phyloP scores from a whole-genome alignment of 306 rosid species.

The Lathyrus sativus region DNA sequence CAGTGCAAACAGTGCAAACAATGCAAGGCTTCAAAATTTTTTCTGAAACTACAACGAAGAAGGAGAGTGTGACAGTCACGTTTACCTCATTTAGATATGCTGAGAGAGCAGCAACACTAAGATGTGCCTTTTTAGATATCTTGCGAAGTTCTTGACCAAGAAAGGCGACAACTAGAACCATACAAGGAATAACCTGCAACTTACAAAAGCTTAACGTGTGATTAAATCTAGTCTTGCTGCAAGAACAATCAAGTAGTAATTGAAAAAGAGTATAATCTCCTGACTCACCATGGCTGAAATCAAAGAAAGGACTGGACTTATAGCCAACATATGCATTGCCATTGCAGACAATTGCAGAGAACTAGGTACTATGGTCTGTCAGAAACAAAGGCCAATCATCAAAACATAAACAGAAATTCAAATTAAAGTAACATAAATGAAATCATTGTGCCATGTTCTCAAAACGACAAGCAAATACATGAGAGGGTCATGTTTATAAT shows the following conservation, averaged over 20 bases:
- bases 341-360: conserved; percentile 74
- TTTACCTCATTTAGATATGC: conserved; percentile 85
- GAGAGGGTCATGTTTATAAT: not conserved
- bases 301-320: conserved; percentile 75
- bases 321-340: conserved; percentile 69
- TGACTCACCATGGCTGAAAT: conserved; percentile 72
- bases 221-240: conserved; percentile 29
- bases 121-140: conserved; percentile 68
- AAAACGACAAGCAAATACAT: conserved; percentile 1
- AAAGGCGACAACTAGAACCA: conserved; percentile 61
- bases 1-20: conserved; percentile 3
- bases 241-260: conserved; percentile 19
- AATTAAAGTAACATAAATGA: conserved; percentile 13
- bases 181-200: conserved; percentile 71
- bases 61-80: not conserved
- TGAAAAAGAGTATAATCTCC: not conserved
- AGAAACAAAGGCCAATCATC: conserved; percentile 36
- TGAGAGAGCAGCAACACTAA: conserved; percentile 76
- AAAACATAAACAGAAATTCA: conserved; percentile 7
- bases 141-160: conserved; percentile 71
- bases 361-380: conserved; percentile 85
- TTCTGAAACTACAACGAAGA: conserved; percentile 2
- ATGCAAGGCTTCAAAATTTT: conserved; percentile 6
- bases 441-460: not conserved
- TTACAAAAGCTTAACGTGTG: conserved; percentile 21